phyloP scores from a whole-genome alignment of 495 filamentous ascomycete species.

The Penicillium subrubescens region DNA sequence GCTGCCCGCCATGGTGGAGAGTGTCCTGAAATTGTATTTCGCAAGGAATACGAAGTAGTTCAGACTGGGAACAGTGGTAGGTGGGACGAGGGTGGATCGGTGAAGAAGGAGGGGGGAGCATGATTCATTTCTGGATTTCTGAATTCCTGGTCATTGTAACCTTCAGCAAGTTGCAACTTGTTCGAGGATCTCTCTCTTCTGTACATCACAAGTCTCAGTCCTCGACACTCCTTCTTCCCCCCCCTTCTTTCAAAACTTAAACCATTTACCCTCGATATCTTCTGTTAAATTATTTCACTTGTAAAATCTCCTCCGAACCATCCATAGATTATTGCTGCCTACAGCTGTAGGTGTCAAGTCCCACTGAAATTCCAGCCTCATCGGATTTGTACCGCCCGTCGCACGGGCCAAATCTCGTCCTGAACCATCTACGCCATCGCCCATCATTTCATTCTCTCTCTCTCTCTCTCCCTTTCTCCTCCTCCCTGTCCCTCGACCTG shows the following conservation, averaged over 20 bases:
- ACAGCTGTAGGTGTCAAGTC: background rate
- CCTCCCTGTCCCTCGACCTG: background rate
- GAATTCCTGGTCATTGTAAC: background rate
- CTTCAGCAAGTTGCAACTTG: background rate
- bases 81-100: background rate
- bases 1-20: background rate
- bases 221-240: background rate
- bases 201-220: background rate
- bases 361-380: background rate
- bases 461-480: background rate
- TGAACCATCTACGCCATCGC: constrained; percentile 13
- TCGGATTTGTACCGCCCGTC: constrained; percentile 10
- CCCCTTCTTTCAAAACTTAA: background rate
- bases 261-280: background rate
- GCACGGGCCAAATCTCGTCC: constrained; percentile 19
- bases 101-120: background rate
- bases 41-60: background rate
- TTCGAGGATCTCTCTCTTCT: background rate
- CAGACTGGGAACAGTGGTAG: background rate
- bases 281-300: background rate
- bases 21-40: background rate
- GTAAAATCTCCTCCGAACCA: too few species aligned
- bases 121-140: background rate
- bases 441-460: background rate
- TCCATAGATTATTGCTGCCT: constrained; percentile 6